Base-by-base conservation (phyloP, 345 rosid species). In the Lumnitzera littorea region DNA sequence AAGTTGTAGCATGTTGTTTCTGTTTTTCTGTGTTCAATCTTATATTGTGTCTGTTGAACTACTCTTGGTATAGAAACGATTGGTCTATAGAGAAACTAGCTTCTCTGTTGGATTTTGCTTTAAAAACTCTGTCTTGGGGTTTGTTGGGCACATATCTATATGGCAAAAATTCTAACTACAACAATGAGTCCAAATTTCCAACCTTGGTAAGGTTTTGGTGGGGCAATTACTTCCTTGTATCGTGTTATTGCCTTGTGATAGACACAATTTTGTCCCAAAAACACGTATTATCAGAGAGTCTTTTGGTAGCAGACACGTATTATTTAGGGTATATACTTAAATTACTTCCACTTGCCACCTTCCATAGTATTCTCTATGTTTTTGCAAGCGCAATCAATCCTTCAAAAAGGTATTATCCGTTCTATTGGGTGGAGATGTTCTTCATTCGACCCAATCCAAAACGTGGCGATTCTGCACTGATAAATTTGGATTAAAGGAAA, bases 61-160 rank as follows among this genome's bases (percentile, higher is more conserved):
- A 50, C 53, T 11, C 23, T 50, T 50, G 53, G 53, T 5, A 13
- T 50, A 17, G 23, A 50, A 50, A 13, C 13, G 43, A 36, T 9
- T 36, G 9, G 43, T 36, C 10, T 36, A 9, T 1, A 36, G 43
- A 36, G 43, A 36, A 36, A 36, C 53, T 50, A 17, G 53, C 12
- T 15, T 3, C n/a, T 17, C 53, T 50, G 11, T 50, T 50, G 53
- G 53, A 50, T 50, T 50, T 50, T 50, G 53, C 23, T 2, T 17
- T 50, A 3, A 50, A n/a, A 50, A 50, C 53, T 50, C 23, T 50
- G n/a, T 15, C 53, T 50, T 50, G 53, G 53, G 53, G 53, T 50
- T 36, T 9, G 11, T 7, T 36, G 43, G 53, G 16, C 1, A 15
- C 13, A 6, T 15, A 15, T 50, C 53, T 50, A 5, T 8, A 50